Base-by-base conservation (phyloP, 768 basidiomycete species). In the Lactifluus pinguis region DNA sequence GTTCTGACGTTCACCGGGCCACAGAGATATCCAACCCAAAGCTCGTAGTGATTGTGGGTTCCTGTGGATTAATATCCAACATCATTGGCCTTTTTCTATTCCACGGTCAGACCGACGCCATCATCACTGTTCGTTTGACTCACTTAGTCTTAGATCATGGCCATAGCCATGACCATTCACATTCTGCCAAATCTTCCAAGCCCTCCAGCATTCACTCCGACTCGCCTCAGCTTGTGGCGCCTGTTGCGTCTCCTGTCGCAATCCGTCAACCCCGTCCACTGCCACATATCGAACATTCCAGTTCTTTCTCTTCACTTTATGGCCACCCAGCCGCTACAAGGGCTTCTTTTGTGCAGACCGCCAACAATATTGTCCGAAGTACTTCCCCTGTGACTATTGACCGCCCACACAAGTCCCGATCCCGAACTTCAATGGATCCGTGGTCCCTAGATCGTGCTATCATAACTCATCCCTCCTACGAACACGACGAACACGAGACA, bases 61-160 rank as follows among this genome's bases (percentile, higher is more conserved):
- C 83, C 29, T 77, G 93, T 13, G 97, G 97, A 39, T 76, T 99
- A 13, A 82, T 87, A 0, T 97, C 93, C 29, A 99, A 99, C 68
- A 79, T 98, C 30, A 80, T 98, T 49, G 97, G 97, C 9, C 73
- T 99, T 39, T 89, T 95, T 77, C 76, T 99, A 52, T 98, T 98
- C 79, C 94, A 95, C 68, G 97, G 95, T 91, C 65, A 65, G 83
- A 67, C 42, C 51, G 19, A 19, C 8, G 0, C 56, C 66, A 38
- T 38, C 56, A 11, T 38, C 52, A 49, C 34, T 49, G 47, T 32
- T 25, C n/a, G 9, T 8, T 36, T 9, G 8, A 13, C 53, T 64
- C n/a, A 66, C 41, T 3, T 13, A 53, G 53, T 19, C 45, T 11
- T 32, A 60, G 61, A 63, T 11, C 57, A 48, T 49, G 69, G 45